phyloP scores from a whole-genome alignment of 169 alveolate species.

The Eimeria falciformis region DNA sequence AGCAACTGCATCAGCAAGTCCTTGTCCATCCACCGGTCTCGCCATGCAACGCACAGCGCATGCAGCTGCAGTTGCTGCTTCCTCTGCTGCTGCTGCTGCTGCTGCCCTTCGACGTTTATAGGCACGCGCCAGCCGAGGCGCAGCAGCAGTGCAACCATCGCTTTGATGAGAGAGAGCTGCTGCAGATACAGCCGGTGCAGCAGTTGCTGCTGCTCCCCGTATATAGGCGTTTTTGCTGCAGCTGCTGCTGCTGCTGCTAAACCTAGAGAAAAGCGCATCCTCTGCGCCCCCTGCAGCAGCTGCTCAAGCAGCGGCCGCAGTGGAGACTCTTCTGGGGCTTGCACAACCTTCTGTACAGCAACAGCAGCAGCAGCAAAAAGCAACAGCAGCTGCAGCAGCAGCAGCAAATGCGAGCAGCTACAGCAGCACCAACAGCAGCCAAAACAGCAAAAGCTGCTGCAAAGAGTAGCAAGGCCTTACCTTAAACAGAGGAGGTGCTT shows the following conservation, averaged over 20 bases:
- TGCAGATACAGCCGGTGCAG: conserved; percentile 9
- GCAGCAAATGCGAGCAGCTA: background rate
- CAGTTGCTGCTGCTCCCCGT: conserved; percentile 8
- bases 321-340: background rate
- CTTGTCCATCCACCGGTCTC: conserved; percentile 19
- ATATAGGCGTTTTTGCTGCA: background rate
- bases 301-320: conserved; percentile 44
- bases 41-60: conserved; percentile 16
- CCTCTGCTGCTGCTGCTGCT: background rate
- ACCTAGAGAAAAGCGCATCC: conserved; percentile 17
- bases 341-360: conserved; percentile 15
- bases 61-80: conserved; percentile 30
- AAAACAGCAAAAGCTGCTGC: conserved; percentile 1
- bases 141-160: background rate
- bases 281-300: conserved; percentile 37
- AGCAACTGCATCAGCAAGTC: background rate
- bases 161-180: conserved; percentile 20
- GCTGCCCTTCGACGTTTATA: conserved; percentile 16
- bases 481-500: conserved; percentile 10
- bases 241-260: conserved; percentile 18
- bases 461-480: background rate
- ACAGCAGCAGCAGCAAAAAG: background rate
- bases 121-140: conserved; percentile 32
- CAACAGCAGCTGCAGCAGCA: background rate
- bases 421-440: background rate